phyloP scores from a whole-genome alignment of 805 yeast genomes.

The Suhomyces vadensis region DNA sequence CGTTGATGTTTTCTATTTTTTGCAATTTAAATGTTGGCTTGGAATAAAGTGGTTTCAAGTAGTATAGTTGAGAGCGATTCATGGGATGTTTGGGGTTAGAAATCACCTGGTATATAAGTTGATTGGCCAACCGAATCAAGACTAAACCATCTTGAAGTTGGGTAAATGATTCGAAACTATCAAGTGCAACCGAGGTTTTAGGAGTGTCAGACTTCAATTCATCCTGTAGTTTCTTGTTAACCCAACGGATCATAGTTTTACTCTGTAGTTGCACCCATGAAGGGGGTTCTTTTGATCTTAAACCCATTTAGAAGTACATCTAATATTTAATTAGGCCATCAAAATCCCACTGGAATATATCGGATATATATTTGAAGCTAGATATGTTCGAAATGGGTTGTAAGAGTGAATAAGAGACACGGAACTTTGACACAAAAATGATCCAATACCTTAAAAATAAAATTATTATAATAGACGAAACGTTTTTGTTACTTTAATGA shows the following conservation, averaged over 20 bases:
- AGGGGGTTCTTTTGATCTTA: slow-evolving; percentile 6
- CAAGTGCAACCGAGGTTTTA: slow-evolving; percentile 4
- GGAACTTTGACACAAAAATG: neutral
- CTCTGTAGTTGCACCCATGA: slow-evolving; percentile 48
- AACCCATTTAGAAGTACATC: neutral
- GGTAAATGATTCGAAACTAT: slow-evolving; percentile 21
- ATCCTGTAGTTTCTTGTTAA: slow-evolving; percentile 39
- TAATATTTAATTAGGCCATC: neutral
- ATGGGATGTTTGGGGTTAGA: slow-evolving; percentile 15
- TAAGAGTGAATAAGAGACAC: neutral
- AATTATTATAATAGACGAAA: neutral
- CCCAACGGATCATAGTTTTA: slow-evolving; percentile 52
- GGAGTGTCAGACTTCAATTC: slow-evolving; percentile 5
- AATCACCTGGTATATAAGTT: slow-evolving; percentile 25
- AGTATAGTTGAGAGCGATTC: slow-evolving; percentile 20
- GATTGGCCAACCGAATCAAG: slow-evolving; percentile 38
- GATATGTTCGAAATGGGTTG: too few relatives aligned
- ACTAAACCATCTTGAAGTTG: slow-evolving; percentile 45
- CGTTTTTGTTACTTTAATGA: neutral
- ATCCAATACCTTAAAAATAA: neutral
- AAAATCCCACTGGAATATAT: neutral
- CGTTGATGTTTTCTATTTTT: slow-evolving; percentile 48
- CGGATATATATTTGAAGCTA: neutral
- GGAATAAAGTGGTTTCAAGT: slow-evolving; percentile 31
- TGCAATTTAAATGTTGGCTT: slow-evolving; percentile 46